Conservation (phyloP, 2,329 filamentous ascomycete species). For the Lasiodiplodia hormozganensis region DNA sequence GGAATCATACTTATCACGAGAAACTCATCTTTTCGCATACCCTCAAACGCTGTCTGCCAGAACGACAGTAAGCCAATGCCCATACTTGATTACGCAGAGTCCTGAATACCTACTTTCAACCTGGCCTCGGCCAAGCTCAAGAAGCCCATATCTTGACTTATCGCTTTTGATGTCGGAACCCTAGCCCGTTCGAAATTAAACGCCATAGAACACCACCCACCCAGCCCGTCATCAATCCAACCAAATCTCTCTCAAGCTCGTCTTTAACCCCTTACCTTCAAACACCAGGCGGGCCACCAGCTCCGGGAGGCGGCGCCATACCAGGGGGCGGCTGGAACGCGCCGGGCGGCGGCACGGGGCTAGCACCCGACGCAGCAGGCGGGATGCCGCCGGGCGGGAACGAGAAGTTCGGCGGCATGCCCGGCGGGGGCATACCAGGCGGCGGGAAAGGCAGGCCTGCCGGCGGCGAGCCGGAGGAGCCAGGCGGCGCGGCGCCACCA, state of each 20-base stretch:
- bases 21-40: background rate
- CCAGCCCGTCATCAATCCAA: background rate
- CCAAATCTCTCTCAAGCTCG: background rate
- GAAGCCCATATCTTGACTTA: background rate
- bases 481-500: slow-evolving; percentile 1
- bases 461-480: slow-evolving; percentile 40
- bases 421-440: slow-evolving; percentile 35
- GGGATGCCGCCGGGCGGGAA: slow-evolving; percentile 24
- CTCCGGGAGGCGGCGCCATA: slow-evolving; percentile 16
- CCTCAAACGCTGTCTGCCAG: background rate
- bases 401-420: slow-evolving; percentile 39
- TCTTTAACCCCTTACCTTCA: background rate
- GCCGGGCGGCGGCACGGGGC: slow-evolving; percentile 23
- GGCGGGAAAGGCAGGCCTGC: slow-evolving; percentile 50
- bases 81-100: background rate
- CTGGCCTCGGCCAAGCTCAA: background rate
- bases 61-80: slow-evolving; percentile 1
- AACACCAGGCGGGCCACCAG: slow-evolving; percentile 10
- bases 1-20: background rate
- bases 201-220: slow-evolving; percentile 15
- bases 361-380: background rate
- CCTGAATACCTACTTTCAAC: background rate
- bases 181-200: background rate
- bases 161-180: slow-evolving; percentile 15
- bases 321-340: slow-evolving; percentile 26